Base-by-base conservation (phyloP, 805 yeast species). In the Candida tammaniensis region DNA sequence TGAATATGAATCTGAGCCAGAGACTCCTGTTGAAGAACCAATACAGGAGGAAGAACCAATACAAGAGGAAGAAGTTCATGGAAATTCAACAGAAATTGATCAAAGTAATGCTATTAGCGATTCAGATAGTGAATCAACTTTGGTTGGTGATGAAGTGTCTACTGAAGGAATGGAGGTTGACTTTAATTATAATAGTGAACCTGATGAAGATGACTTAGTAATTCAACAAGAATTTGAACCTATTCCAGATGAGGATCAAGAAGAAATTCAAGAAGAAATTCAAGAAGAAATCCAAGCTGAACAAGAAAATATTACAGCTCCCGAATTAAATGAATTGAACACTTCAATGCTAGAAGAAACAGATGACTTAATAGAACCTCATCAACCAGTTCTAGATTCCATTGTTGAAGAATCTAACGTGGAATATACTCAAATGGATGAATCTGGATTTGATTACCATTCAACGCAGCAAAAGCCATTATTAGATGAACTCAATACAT, bases 11-110 rank as follows among this genome's bases (percentile, higher is more conserved):
- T 16, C 17, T 11, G 37, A 31, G 14, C 24, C 12, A 20, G 10
- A n/a, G n/a, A n/a, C n/a, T n/a, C n/a, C n/a, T n/a, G n/a, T n/a
- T n/a, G 52, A 51, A 4, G 45, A 46, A 27, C 41, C 41, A 4
- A 54, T 59, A 17, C 51, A 41, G 21, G 45, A 50, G 17, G 47
- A 49, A 5, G 48, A 47, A 3, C 46, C 39, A 24, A 54, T 39
- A 14, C 17, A 24, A 24, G 16, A 12, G 14, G 16, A 12, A 8
- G 16, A 24, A 24, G 11, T 13, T 12, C 26, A 24, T 7, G 16
- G 14, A 24, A 17, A 24, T 13, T 9, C 7, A 22, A 13, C 6
- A 22, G 24, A 22, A 22, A n/a, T n/a, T n/a, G n/a, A n/a, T n/a
- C n/a, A n/a, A n/a, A n/a, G n/a, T n/a, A n/a, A n/a, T n/a, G n/a